Percentiles rank a stretch among this genome's conserved stretches.
Evolutionary conservation across 129 eudicot genomes (phyloP).

Genomic region (Erigeron canadensis): DNA sequence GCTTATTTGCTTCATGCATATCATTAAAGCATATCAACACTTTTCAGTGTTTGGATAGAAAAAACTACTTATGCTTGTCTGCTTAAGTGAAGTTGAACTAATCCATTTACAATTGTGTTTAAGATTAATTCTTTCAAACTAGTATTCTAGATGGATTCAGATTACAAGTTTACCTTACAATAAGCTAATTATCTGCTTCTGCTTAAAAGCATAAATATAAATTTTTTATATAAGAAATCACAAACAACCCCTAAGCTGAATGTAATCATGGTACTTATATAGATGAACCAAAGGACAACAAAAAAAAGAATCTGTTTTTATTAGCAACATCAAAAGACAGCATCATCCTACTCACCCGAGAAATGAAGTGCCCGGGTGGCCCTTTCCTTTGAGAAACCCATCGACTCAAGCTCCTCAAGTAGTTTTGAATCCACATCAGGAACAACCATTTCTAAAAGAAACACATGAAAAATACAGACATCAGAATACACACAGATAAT

Average conservation of each 20-base stretch:
- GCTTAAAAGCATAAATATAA: background rate
- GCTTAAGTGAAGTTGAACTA: background rate
- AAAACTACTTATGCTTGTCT: background rate
- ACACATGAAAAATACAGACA: slow-evolving; percentile 7
- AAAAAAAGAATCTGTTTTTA: background rate
- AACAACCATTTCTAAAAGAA: slow-evolving; percentile 77
- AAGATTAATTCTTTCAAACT: too few relatives aligned
- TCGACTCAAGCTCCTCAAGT: slow-evolving; percentile 68
- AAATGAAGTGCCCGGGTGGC: slow-evolving; percentile 90
- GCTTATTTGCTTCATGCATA: background rate
- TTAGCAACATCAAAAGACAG: background rate
- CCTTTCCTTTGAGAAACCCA: slow-evolving; percentile 84
- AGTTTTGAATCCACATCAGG: slow-evolving; percentile 83
- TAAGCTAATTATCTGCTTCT: too few relatives aligned
- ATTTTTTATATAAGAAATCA: background rate
- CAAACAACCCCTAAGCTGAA: background rate
- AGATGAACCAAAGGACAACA: background rate
- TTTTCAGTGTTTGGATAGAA: background rate
- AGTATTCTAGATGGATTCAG: too few relatives aligned
- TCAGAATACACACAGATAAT: background rate
- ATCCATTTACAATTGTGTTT: too few relatives aligned
- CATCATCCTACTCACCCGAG: slow-evolving; percentile 57
- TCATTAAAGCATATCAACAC: background rate
- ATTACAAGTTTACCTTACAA: too few relatives aligned
- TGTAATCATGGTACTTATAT: background rate